Evolutionary conservation across 345 rosid genomes (phyloP).

Genomic region (Hypericum perforatum): DNA sequence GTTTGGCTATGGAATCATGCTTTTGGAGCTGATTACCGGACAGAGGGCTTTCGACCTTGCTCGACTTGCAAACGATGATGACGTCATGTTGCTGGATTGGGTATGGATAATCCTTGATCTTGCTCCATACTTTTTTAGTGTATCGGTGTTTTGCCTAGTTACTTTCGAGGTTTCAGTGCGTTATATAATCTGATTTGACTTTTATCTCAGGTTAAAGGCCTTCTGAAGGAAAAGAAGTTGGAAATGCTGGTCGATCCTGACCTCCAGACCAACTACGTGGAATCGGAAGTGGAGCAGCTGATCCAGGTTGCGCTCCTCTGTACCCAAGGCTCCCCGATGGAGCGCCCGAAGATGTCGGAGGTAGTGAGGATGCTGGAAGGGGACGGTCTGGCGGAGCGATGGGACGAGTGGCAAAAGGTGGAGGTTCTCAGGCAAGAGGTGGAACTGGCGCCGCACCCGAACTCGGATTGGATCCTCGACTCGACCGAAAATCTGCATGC

Average conservation of each 20-base stretch:
- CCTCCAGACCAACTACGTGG: conserved; percentile 18
- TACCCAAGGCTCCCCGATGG: conserved; percentile 23
- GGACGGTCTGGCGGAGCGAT: conserved; percentile 22
- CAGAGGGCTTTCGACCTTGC: conserved; percentile 26
- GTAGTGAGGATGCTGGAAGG: conserved; percentile 29
- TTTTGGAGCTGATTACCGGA: conserved; percentile 24
- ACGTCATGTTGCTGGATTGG: conserved; percentile 25
- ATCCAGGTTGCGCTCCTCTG: conserved; percentile 23
- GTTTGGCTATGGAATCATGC: conserved; percentile 26
- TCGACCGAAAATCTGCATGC: conserved; percentile 26
- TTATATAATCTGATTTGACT: no score
- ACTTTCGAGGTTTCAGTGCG: no score
- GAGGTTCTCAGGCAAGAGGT: conserved; percentile 17
- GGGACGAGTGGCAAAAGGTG: conserved; percentile 28
- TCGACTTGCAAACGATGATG: conserved; percentile 26
- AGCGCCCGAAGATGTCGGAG: conserved; percentile 26
- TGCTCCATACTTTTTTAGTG: no score
- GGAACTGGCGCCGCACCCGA: conserved; percentile 13
- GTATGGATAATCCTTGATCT: no score
- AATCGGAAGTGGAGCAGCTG: conserved; percentile 21
- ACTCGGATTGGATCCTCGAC: conserved; percentile 21
- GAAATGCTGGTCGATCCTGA: conserved; percentile 28
- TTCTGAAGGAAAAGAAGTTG: conserved; percentile 20
- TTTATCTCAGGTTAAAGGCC: conserved; percentile 11
- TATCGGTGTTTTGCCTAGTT: no score